Evolutionary conservation across 352 stramenopile genomes (phyloP).

Genomic region (Stramenopiles sp.): DNA sequence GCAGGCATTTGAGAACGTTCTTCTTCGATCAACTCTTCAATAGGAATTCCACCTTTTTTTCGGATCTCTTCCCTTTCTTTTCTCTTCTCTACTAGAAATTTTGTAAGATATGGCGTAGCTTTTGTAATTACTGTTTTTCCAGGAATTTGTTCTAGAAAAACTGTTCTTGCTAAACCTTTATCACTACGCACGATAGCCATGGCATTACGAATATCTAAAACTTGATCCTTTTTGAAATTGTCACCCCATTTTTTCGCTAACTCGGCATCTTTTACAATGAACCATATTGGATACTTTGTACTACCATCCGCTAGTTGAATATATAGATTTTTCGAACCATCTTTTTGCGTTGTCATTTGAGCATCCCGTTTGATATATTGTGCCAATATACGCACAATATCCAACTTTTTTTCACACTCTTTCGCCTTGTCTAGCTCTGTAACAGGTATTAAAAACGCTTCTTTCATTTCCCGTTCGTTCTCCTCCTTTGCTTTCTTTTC

Average conservation of each 20-base stretch:
- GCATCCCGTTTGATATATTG: constrained; percentile 7
- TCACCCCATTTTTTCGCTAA: constrained; percentile 4
- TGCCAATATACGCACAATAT: not conserved
- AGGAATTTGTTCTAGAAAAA: constrained; percentile 4
- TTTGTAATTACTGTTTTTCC: constrained; percentile 6
- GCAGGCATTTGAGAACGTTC: constrained; percentile 5
- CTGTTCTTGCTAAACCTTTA: constrained; percentile 2
- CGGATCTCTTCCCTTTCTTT: constrained; percentile 4
- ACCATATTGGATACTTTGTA: constrained; percentile 4
- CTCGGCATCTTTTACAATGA: not conserved
- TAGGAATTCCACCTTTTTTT: not conserved
- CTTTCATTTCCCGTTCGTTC: not conserved
- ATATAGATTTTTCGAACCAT: not conserved
- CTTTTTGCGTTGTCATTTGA: not conserved
- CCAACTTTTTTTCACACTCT: not conserved
- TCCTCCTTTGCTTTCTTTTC: not conserved
- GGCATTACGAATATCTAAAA: not conserved
- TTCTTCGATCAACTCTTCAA: constrained; percentile 9
- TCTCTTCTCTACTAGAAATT: not conserved
- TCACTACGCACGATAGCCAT: not conserved
- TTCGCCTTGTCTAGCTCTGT: constrained; percentile 4
- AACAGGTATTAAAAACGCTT: not conserved
- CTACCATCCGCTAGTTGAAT: not conserved
- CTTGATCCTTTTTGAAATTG: not conserved
- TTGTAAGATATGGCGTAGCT: not conserved